These are phyloP conservation scores for Uronychia binucleata DNA, from an alignment of 73 alveolate species.

Conservation along the genomic window DNA sequence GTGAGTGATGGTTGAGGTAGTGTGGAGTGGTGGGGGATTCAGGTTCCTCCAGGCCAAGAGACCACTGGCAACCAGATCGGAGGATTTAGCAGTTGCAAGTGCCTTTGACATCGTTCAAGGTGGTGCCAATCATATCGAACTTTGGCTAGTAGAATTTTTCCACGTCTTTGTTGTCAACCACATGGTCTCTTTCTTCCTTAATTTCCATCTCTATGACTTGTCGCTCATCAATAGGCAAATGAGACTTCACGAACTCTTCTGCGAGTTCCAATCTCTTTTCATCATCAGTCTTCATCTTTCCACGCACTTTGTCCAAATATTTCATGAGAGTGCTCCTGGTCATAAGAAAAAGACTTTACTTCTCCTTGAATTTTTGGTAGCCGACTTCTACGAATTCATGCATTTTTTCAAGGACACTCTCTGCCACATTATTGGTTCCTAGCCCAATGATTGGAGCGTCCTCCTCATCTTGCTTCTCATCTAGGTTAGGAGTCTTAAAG, in stretches of 20 bases:
- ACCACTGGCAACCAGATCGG: conserved; percentile 92
- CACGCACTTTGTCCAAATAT: not conserved
- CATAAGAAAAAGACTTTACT: not conserved
- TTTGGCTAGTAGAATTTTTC: not conserved
- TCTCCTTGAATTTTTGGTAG: not conserved
- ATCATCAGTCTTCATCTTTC: not conserved
- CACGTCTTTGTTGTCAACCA: not conserved
- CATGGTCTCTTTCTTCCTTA: not conserved
- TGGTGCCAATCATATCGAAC: not conserved
- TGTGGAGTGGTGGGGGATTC: no score
- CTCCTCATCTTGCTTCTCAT: not conserved
- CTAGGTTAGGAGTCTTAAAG: not conserved
- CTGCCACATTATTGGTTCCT: not conserved
- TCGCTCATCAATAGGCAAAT: not conserved
- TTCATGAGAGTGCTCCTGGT: not conserved
- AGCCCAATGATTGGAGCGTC: not conserved
- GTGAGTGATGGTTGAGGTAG: no score
- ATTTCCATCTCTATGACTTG: not conserved
- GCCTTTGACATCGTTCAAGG: not conserved
- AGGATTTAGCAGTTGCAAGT: conserved; percentile 40
- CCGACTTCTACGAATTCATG: not conserved
- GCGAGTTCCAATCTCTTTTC: not conserved
- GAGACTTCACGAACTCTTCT: not conserved
- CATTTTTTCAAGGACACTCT: not conserved
- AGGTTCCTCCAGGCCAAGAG: conserved; percentile 85